These are phyloP conservation scores for Ilyonectria sp. DNA, from an alignment of 2,329 filamentous ascomycete genomes.

Conservation along the genomic window DNA sequence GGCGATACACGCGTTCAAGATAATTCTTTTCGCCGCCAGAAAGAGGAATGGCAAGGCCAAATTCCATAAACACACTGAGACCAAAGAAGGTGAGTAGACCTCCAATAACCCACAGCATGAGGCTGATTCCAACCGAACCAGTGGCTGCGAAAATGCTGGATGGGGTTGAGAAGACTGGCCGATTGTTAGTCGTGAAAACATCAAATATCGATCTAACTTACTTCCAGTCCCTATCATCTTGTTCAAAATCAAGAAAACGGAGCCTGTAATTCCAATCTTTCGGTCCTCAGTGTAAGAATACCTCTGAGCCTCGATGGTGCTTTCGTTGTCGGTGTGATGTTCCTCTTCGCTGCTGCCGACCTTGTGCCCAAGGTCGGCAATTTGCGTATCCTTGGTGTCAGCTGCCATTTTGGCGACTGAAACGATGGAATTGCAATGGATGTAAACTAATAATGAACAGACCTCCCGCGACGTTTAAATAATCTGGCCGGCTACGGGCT, in stretches of 20 bases:
- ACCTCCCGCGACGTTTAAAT: neutral
- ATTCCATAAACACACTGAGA: constrained; percentile 74
- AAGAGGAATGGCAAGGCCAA: constrained; percentile 73
- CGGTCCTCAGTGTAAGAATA: constrained; percentile 58
- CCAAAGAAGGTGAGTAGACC: constrained; percentile 71
- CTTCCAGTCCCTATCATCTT: constrained; percentile 73
- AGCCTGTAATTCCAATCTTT: constrained; percentile 67
- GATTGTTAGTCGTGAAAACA: constrained; percentile 3
- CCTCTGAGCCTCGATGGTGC: constrained; percentile 58
- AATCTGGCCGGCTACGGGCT: neutral
- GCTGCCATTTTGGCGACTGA: constrained; percentile 33
- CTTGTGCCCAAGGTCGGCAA: constrained; percentile 10
- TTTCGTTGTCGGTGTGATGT: constrained; percentile 36
- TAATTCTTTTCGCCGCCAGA: constrained; percentile 79
- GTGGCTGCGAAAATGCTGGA: constrained; percentile 67
- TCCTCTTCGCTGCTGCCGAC: constrained; percentile 39
- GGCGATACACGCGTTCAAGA: constrained; percentile 73
- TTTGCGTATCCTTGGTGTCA: constrained; percentile 17
- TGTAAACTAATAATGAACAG: neutral
- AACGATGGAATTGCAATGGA: neutral
- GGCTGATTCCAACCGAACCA: constrained; percentile 62
- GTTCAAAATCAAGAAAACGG: constrained; percentile 70
- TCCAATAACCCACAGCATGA: constrained; percentile 54
- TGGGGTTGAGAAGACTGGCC: constrained; percentile 66
- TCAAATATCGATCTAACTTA: constrained; percentile 47